Percentiles rank a stretch among this genome's conserved stretches.
phyloP scores from a whole-genome alignment of 1,139 yeast genomes.

The Yamadazyma triangularis region DNA sequence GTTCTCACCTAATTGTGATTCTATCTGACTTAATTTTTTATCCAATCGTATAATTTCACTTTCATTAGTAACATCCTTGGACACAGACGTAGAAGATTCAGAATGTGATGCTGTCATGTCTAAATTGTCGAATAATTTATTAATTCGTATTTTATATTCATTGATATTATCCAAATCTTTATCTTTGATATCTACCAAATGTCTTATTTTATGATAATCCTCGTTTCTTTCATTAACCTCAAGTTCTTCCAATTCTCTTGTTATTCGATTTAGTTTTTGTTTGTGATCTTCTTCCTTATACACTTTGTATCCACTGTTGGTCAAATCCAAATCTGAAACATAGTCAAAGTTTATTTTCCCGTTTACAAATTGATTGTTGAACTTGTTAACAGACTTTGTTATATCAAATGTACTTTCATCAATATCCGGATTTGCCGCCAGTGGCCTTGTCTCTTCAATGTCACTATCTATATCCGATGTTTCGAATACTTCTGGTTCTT shows the following conservation, averaged over 20 bases:
- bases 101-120: too few relatives aligned
- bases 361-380: slow-evolving; percentile 12
- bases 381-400: slow-evolving; percentile 15
- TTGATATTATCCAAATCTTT: slow-evolving; percentile 3
- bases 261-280: slow-evolving; percentile 42
- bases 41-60: slow-evolving; percentile 7
- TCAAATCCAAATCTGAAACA: slow-evolving; percentile 15
- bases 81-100: not conserved
- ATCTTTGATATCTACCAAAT: slow-evolving; percentile 8
- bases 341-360: slow-evolving; percentile 37
- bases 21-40: slow-evolving; percentile 21
- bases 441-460: slow-evolving; percentile 5
- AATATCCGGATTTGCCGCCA: slow-evolving; percentile 10
- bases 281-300: slow-evolving; percentile 31
- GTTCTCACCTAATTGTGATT: slow-evolving; percentile 11
- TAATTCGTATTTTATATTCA: slow-evolving; percentile 5
- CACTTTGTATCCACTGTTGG: slow-evolving; percentile 24
- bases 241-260: slow-evolving; percentile 35
- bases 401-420: slow-evolving; percentile 16
- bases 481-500: slow-evolving; percentile 38
- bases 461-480: slow-evolving; percentile 46
- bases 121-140: slow-evolving; percentile 6
- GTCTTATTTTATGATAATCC: slow-evolving; percentile 1
- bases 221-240: slow-evolving; percentile 1
- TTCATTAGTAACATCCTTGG: slow-evolving; percentile 1